Percentiles rank a stretch among this genome's conserved stretches.
These are phyloP conservation scores for Prunus salicina DNA, from an alignment of 306 rosid species.

Conservation along the genomic window DNA sequence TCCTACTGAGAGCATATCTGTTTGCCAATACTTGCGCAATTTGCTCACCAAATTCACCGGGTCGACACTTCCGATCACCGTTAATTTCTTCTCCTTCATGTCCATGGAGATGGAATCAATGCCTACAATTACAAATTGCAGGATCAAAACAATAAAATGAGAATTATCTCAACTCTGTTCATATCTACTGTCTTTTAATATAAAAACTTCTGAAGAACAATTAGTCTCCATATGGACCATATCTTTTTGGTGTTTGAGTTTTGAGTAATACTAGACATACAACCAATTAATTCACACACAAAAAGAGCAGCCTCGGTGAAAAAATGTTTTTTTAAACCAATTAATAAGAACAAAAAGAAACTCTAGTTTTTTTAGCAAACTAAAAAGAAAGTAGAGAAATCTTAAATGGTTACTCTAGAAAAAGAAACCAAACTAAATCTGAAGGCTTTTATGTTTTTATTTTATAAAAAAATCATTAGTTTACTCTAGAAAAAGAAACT, in stretches of 20 bases:
- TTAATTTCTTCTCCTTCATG: slow-evolving; percentile 80
- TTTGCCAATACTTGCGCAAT: slow-evolving; percentile 68
- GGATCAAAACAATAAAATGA: neutral
- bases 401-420: too few relatives aligned
- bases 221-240: neutral
- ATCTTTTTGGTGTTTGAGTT: neutral
- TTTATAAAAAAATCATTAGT: neutral
- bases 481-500: slow-evolving; percentile 2
- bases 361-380: neutral
- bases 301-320: neutral
- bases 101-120: slow-evolving; percentile 86
- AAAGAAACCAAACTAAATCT: too few relatives aligned
- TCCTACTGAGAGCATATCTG: slow-evolving; percentile 64
- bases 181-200: neutral
- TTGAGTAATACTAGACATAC: neutral
- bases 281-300: neutral
- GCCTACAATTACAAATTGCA: slow-evolving; percentile 53
- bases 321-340: neutral
- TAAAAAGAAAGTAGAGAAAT: neutral
- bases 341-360: slow-evolving; percentile 7
- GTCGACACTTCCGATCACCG: slow-evolving; percentile 86
- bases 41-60: slow-evolving; percentile 80
- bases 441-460: neutral
- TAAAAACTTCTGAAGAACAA: neutral
- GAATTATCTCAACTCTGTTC: neutral